Percentiles rank a stretch among this genome's conserved stretches.
phyloP scores from a whole-genome alignment of 352 stramenopile genomes.

The Pythium aquatile region DNA sequence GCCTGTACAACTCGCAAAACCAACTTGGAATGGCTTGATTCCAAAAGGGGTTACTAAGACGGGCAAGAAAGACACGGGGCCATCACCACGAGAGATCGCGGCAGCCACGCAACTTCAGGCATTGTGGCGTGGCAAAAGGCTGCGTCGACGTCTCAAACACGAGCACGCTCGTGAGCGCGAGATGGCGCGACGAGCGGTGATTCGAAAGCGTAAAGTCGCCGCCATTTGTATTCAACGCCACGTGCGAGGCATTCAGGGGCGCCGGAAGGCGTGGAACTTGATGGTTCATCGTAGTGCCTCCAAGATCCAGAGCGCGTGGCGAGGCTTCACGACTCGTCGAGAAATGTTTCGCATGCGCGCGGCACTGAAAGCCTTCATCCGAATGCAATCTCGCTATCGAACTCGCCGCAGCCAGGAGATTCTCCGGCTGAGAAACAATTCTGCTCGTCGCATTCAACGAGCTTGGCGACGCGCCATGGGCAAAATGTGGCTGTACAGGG shows the following conservation, averaged over 20 bases:
- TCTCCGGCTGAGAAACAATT: slow-evolving; percentile 22
- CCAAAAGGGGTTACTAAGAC: background rate
- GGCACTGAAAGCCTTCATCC: slow-evolving; percentile 44
- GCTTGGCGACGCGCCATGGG: slow-evolving; percentile 37
- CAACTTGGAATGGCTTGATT: slow-evolving; percentile 8
- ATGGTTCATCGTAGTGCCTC: slow-evolving; percentile 40
- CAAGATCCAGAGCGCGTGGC: slow-evolving; percentile 58
- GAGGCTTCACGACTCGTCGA: slow-evolving; percentile 45
- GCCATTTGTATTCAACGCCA: slow-evolving; percentile 58
- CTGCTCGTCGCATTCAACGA: slow-evolving; percentile 41
- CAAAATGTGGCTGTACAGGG: slow-evolving; percentile 35
- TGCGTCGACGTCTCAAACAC: slow-evolving; percentile 40
- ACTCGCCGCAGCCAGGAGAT: slow-evolving; percentile 31
- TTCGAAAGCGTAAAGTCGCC: slow-evolving; percentile 30
- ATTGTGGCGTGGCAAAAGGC: slow-evolving; percentile 43
- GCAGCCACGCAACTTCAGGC: slow-evolving; percentile 50
- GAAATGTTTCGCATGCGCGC: slow-evolving; percentile 41
- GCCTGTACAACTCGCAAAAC: background rate
- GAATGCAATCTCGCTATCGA: slow-evolving; percentile 51
- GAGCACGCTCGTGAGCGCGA: slow-evolving; percentile 36
- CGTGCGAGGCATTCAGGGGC: slow-evolving; percentile 50
- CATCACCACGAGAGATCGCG: slow-evolving; percentile 22
- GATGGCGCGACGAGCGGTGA: slow-evolving; percentile 29
- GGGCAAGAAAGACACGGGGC: slow-evolving; percentile 15
- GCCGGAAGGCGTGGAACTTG: slow-evolving; percentile 34